Percentiles rank a stretch among this genome's conserved stretches.
Evolutionary conservation across 78 protist genomes (phyloP).

Genomic region (Dictyostelium discoideum): dicty_2.7 NC_007089.4:902001-902500

Average conservation of each 20-base stretch:
- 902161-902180: background rate
- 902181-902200: background rate
- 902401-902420: background rate
- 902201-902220: background rate
- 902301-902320: background rate
- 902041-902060: background rate
- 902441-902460: background rate
- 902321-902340: background rate
- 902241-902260: background rate
- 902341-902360: background rate
- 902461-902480: background rate
- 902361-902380: background rate
- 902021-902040: background rate
- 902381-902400: background rate
- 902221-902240: background rate
- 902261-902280: constrained; percentile 8
- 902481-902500: background rate
- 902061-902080: background rate
- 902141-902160: background rate
- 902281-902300: background rate
- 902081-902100: background rate
- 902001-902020: background rate
- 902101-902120: background rate
- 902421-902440: background rate
- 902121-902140: background rate